phyloP scores from a whole-genome alignment of 805 yeast genomes.

The Sugiyamaella americana region DNA sequence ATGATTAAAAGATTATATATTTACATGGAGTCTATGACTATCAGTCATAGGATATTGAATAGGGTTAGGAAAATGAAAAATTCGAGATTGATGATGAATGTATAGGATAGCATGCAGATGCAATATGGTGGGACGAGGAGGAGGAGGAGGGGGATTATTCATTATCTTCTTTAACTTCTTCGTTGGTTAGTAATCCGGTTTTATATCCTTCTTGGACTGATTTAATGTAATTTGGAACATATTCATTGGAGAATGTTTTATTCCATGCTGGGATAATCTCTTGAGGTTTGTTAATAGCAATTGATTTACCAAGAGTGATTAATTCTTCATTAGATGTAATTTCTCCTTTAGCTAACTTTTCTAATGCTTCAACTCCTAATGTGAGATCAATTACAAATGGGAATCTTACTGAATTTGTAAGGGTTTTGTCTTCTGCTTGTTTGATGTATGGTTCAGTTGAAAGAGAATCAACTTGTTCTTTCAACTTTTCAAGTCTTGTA shows the following conservation, averaged over 20 bases:
- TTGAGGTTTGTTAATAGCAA: neutral
- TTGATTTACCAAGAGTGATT: neutral
- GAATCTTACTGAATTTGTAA: neutral
- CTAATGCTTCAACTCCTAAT: neutral
- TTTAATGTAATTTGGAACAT: neutral
- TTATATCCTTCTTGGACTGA: neutral
- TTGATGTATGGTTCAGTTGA: neutral
- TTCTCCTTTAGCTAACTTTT: neutral
- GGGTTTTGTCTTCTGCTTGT: neutral
- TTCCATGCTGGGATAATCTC: neutral
- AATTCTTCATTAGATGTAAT: neutral
- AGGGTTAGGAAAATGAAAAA: neutral
- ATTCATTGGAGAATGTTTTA: neutral
- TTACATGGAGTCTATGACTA: too few species aligned
- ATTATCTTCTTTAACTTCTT: neutral
- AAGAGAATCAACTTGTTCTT: neutral
- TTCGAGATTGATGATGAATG: neutral
- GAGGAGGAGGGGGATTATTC: neutral
- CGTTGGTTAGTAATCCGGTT: neutral
- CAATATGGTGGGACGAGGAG: neutral
- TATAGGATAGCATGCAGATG: neutral
- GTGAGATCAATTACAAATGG: neutral
- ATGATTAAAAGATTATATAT: neutral
- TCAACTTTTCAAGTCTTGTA: neutral
- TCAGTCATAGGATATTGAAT: too few species aligned